A percentile compares a stretch with the other conserved stretches of the same genome.
Evolutionary conservation across 306 rosid genomes (phyloP).

Genomic region (Prunus campanulata): DNA sequence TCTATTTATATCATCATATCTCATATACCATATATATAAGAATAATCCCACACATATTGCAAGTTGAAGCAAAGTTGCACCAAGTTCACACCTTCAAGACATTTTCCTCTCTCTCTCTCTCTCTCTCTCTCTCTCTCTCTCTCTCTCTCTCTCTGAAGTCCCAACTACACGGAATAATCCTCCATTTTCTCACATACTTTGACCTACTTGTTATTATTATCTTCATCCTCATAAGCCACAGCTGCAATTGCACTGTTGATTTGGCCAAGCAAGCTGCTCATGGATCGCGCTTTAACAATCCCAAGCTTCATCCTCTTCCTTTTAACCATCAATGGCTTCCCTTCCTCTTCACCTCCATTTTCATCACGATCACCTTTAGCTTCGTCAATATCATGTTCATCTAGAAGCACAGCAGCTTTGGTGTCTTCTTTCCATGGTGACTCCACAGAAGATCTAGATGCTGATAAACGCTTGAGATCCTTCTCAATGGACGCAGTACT

Average conservation of each 20-base stretch:
- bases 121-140: not conserved
- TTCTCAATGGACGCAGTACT: not conserved
- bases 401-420: not conserved
- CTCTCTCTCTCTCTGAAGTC: not conserved
- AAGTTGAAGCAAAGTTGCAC: slow-evolving; percentile 19
- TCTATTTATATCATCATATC: not conserved
- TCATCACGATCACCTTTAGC: not conserved
- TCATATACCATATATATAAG: not conserved
- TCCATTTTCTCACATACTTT: not conserved
- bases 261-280: slow-evolving; percentile 88
- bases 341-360: slow-evolving; percentile 9
- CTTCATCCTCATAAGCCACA: slow-evolving; percentile 1
- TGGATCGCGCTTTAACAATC: slow-evolving; percentile 79
- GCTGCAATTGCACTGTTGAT: slow-evolving; percentile 29
- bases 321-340: slow-evolving; percentile 14
- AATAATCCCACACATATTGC: slow-evolving; percentile 13
- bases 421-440: not conserved
- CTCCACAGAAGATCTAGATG: not conserved
- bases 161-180: not conserved
- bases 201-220: slow-evolving; percentile 6
- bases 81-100: slow-evolving; percentile 6
- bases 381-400: not conserved
- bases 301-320: slow-evolving; percentile 63
- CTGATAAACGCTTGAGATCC: not conserved
- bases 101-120: not conserved